A percentile compares a stretch with the other conserved stretches of the same genome.
Conservation (phyloP, 2,329 filamentous ascomycete genomes). For the Coniosporium tulheliwenetii region DNA sequence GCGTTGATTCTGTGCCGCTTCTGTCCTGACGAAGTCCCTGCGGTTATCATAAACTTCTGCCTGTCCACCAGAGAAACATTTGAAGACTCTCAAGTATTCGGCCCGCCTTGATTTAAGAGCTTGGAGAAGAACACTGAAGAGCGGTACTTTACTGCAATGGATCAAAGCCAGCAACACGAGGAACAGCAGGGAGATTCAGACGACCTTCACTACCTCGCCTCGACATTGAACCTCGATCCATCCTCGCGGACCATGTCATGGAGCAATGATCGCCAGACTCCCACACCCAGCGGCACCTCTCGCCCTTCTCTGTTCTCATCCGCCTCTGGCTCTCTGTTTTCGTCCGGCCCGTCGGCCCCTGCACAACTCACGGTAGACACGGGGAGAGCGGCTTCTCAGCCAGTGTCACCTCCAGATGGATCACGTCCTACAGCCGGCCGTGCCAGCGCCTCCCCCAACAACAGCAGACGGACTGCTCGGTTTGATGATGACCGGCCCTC, state of each 20-base stretch:
- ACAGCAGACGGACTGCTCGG: constrained; percentile 13
- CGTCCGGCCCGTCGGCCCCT: neutral
- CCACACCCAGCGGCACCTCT: neutral
- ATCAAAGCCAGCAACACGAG: too few relatives aligned
- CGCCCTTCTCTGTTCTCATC: neutral
- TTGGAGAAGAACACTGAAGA: too few relatives aligned
- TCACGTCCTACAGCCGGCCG: too few relatives aligned
- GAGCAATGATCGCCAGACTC: neutral
- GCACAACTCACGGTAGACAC: neutral
- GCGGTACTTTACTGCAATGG: too few relatives aligned
- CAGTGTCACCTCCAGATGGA: neutral
- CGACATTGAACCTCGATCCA: constrained; percentile 1
- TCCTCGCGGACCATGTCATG: neutral
- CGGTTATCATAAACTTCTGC: too few relatives aligned
- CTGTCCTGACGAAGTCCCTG: too few relatives aligned
- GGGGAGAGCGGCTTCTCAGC: neutral
- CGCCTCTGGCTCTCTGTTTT: neutral
- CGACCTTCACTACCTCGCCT: constrained; percentile 3
- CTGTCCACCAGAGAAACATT: too few relatives aligned
- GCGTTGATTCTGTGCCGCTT: too few relatives aligned
- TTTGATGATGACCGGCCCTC: constrained; percentile 9
- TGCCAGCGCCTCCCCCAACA: constrained; percentile 8
- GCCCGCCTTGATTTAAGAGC: too few relatives aligned
- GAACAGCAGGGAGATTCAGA: neutral
- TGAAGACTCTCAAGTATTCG: too few relatives aligned